phyloP scores from a whole-genome alignment of 139 green algal species.

The Trebouxia sp. region DNA sequence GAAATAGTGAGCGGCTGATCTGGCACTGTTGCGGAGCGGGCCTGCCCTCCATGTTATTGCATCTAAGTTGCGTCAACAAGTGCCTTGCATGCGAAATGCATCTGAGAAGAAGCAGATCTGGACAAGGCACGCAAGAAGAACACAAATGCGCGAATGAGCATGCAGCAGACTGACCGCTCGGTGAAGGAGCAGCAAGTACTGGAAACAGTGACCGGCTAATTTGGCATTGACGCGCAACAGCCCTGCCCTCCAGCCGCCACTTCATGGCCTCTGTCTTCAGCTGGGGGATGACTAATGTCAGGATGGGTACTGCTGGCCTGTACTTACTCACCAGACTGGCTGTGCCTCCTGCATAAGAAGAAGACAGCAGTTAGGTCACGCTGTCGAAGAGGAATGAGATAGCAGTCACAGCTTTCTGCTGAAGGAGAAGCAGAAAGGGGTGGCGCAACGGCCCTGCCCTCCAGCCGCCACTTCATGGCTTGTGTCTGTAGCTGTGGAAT shows the following conservation, averaged over 20 bases:
- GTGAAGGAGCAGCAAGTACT: slow-evolving; percentile 78
- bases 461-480: slow-evolving; percentile 78
- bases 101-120: not conserved
- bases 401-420: not conserved
- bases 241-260: slow-evolving; percentile 79
- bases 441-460: slow-evolving; percentile 65
- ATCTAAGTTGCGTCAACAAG: no score
- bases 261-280: slow-evolving; percentile 75
- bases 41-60: no score
- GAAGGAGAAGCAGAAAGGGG: no score
- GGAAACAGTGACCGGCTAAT: slow-evolving; percentile 80
- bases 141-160: not conserved
- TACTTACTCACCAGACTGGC: slow-evolving; percentile 89
- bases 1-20: no score
- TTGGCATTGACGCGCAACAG: slow-evolving; percentile 75
- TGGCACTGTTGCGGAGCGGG: no score
- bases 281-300: slow-evolving; percentile 86
- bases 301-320: slow-evolving; percentile 82
- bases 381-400: not conserved
- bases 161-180: slow-evolving; percentile 38
- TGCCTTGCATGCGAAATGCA: no score
- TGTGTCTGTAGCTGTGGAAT: slow-evolving; percentile 82
- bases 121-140: not conserved
- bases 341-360: slow-evolving; percentile 57
- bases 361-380: not conserved